Base-by-base conservation (phyloP, 805 yeast genomes). In the Saccharomycopsis sp. region DNA sequence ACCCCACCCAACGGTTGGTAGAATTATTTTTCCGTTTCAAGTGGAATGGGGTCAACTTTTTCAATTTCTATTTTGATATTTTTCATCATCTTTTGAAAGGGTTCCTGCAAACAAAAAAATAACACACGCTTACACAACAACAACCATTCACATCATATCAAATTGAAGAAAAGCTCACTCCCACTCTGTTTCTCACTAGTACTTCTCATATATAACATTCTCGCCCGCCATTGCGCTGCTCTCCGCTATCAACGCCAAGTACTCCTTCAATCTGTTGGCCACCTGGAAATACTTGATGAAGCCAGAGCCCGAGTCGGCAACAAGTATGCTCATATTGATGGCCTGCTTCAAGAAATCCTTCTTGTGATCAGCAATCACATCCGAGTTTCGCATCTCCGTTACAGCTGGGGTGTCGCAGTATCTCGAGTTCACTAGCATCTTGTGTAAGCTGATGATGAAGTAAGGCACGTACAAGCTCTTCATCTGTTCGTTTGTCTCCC, bases 401-500 rank as follows among this genome's bases (percentile, higher is more conserved):
- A 22, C 44, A 8, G 45, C 37, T 3, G 16, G 36, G 19, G 9
- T n/a, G 27, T 43, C 44, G 34, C 34, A 41, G 6, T 48, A 21
- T 36, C 61, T 56, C 6, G 75, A 71, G 18, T 64, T 67, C 7
- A 68, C 58, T 33, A 73, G 58, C 9, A 80, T 69, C 35, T 71
- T 72, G 50, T 82, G 73, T 38, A 82, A 62, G 50, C 80, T 83
- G 41, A 80, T 73, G 26, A 85, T 67, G 41, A 86, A 57, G 48
- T 70, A 71, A 12, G 96, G 95, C 5, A 85, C 70, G 57, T 85
- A 87, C 15, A 75, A 57, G 8, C 75, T 65, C 52, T 94, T 71
- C 38, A 83, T 63, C 39, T 73, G 79, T 34, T 59, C 59, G 39
- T 71, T 67, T 3, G 73, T 52, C 3, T 59, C 64, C 16, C 48